A percentile compares a stretch with the other conserved stretches of the same genome.
phyloP scores from a whole-genome alignment of 768 basidiomycete genomes.

The Xanthoconium stramineum region DNA sequence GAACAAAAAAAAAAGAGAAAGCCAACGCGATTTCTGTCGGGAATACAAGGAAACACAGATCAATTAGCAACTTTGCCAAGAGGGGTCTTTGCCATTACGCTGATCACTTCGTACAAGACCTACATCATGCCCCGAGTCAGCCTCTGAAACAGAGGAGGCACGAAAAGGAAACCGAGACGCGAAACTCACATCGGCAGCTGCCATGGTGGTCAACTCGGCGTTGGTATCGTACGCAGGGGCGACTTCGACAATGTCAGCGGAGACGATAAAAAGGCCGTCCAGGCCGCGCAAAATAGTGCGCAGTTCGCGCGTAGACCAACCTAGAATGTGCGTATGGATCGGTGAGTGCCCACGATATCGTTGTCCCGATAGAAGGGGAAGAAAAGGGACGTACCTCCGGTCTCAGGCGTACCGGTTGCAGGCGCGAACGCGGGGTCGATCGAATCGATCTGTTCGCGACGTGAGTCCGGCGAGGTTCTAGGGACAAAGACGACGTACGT shows the following conservation, averaged over 20 bases:
- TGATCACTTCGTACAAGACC: conserved; percentile 73
- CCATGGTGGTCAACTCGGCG: conserved; percentile 61
- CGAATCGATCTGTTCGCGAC: conserved; percentile 56
- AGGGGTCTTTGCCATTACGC: conserved; percentile 78
- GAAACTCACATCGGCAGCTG: conserved; percentile 53
- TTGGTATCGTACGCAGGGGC: conserved; percentile 77
- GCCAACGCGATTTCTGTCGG: neutral
- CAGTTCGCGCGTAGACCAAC: conserved; percentile 79
- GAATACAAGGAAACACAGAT: neutral
- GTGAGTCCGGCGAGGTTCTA: neutral
- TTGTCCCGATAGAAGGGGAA: neutral
- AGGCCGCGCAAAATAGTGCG: conserved; percentile 74
- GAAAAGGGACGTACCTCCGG: conserved; percentile 46
- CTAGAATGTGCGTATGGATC: conserved; percentile 4
- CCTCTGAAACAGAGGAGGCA: too few species aligned
- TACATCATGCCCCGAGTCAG: conserved; percentile 29
- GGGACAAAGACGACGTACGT: conserved; percentile 41
- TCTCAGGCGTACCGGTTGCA: conserved; percentile 82
- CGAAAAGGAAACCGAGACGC: neutral
- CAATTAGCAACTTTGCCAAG: conserved; percentile 51
- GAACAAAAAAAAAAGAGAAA: neutral
- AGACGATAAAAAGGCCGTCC: conserved; percentile 72
- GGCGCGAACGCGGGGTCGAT: conserved; percentile 83
- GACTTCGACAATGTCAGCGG: conserved; percentile 82
- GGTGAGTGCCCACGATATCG: neutral